Evolutionary conservation across 805 yeast species (phyloP), one percentile per base, ranked within the genome.

Genomic region (Schizosaccharomyces osmophilus): DNA sequence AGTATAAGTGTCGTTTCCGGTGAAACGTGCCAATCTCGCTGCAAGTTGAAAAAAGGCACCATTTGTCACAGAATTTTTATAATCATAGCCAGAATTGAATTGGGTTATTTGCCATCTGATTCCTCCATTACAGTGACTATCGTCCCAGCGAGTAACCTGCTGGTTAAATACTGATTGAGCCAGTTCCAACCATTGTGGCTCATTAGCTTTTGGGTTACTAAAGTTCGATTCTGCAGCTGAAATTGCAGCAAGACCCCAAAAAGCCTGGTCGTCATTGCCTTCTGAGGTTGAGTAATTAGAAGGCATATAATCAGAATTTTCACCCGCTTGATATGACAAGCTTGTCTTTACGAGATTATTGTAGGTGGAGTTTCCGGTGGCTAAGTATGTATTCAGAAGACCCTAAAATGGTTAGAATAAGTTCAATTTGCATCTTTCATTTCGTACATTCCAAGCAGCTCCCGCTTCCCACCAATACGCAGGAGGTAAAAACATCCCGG

Each of bases 381-480:
- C 45, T n/a, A 57, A 32, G 17, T 57, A 57, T 9, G 48, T 26
- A 57, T 51, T 51, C 13, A 57, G 5, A 26, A 57, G 42, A 19
- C 60, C 60, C 60, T 36, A 26, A 8, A 29, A 36, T 84, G 78
- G 68, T 82, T 84, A 70, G 41, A 36, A 87, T 95, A 48, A 88
- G 69, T 73, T 85, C 70, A 1, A 77, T 73, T n/a, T n/a, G 26
- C 17, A 45, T 4, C 11, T 45, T 51, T 26, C 8, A 32, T 5
- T 6, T 9, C 60, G 31, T 57, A 57, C 60, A 15, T 78, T 78
- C 71, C 75, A 83, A 0, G 88, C 88, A 66, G 86, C 90, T 67
- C 94, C 95, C 48, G 89, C 87, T 71, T 84, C 82, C 95, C 95
- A 86, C 98, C 97, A 90, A 77, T 90, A 90, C 76, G 90, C 89